These are phyloP conservation scores for Ilex asprella DNA, from an alignment of 257 asterid species.

Conservation along the genomic window DNA sequence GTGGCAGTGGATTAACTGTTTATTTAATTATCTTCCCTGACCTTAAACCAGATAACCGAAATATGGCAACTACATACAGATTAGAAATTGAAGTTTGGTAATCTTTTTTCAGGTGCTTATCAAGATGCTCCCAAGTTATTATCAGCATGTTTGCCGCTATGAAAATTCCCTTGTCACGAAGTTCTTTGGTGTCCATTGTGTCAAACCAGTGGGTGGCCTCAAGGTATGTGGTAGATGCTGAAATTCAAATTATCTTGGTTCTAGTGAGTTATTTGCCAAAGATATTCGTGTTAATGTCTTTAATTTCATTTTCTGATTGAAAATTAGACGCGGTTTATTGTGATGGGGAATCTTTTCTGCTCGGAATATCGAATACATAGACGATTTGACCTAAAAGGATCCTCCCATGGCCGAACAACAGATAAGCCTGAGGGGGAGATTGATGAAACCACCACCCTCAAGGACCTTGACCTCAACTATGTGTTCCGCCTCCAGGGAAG, in stretches of 20 bases:
- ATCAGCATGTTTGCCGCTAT: constrained; percentile 63
- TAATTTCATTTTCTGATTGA: constrained; percentile 12
- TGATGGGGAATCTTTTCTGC: constrained; percentile 95
- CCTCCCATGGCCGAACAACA: constrained; percentile 89
- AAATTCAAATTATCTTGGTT: constrained; percentile 1
- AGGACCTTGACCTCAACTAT: constrained; percentile 80
- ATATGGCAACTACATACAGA: background rate
- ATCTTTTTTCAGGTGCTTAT: constrained; percentile 64
- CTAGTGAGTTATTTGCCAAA: background rate
- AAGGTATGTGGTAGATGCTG: constrained; percentile 43
- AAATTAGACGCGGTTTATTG: constrained; percentile 80
- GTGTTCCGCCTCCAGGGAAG: constrained; percentile 63
- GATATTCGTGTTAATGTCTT: constrained; percentile 2
- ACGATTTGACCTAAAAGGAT: constrained; percentile 90
- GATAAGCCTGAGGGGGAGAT: constrained; percentile 72
- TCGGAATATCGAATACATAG: constrained; percentile 88
- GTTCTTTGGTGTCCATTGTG: constrained; percentile 94
- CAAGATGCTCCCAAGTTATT: constrained; percentile 92
- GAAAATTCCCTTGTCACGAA: constrained; percentile 89
- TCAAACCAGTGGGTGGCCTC: constrained; percentile 91
- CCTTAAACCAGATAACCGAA: background rate
- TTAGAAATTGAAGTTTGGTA: constrained; percentile 14
- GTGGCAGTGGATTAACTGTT: background rate
- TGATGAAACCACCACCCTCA: constrained; percentile 86
- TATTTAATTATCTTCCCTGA: background rate